Percentiles rank a stretch among this genome's conserved stretches.
Evolutionary conservation across 208 protist species (phyloP).

Genomic region (Perkinsela sp.): DNA sequence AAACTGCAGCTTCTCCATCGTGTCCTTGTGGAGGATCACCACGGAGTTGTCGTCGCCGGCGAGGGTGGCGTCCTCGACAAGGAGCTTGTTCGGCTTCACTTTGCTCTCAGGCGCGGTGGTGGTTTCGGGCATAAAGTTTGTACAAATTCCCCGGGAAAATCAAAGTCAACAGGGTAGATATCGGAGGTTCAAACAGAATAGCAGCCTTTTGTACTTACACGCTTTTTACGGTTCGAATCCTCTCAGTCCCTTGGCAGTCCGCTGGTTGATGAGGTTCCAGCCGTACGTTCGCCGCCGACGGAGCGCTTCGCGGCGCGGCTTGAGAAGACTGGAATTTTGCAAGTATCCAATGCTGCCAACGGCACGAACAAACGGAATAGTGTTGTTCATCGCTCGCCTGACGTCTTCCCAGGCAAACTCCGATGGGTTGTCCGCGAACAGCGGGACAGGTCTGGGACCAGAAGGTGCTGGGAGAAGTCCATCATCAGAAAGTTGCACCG

Average conservation of each 20-base stretch:
- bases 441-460: not conserved
- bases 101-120: not conserved
- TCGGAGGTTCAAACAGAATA: not conserved
- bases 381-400: not conserved
- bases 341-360: not conserved
- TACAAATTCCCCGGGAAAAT: no score
- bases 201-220: not conserved
- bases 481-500: not conserved
- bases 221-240: not conserved
- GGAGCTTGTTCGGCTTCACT: slow-evolving; percentile 70
- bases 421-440: not conserved
- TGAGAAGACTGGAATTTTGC: not conserved
- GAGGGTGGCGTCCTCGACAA: slow-evolving; percentile 75
- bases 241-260: not conserved
- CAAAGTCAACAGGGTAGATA: no score
- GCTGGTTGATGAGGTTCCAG: not conserved
- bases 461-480: not conserved
- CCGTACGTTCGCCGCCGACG: not conserved
- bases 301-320: not conserved
- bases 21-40: slow-evolving; percentile 66
- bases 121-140: not conserved
- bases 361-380: not conserved
- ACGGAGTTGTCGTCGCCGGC: slow-evolving; percentile 91
- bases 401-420: not conserved
- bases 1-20: slow-evolving; percentile 87